These are phyloP conservation scores for Agastache rugosa DNA, from an alignment of 257 asterid genomes.

Conservation along the genomic window DNA sequence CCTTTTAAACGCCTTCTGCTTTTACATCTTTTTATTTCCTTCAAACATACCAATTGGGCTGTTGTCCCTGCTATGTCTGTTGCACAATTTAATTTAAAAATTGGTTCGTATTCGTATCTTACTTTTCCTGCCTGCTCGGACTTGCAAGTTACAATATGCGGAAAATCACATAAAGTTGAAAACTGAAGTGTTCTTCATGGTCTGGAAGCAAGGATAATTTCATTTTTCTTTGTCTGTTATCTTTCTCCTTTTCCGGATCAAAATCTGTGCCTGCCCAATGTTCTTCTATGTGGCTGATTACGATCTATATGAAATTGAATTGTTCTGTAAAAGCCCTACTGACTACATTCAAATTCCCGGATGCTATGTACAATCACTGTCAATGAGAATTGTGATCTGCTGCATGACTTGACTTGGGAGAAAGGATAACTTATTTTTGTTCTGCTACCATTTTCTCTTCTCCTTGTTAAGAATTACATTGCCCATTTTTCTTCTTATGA, in stretches of 20 bases:
- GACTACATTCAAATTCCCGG: conserved; percentile 18
- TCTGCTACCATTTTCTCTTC: neutral
- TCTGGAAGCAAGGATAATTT: conserved; percentile 9
- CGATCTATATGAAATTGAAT: conserved; percentile 20
- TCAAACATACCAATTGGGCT: neutral
- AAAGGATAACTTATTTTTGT: neutral
- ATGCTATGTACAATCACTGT: neutral
- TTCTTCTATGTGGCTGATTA: conserved; percentile 12
- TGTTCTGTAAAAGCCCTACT: conserved; percentile 8
- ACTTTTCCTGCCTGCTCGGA: neutral
- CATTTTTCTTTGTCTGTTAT: neutral
- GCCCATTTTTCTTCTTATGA: neutral
- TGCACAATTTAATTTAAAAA: neutral
- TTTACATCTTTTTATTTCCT: neutral
- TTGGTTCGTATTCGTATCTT: neutral
- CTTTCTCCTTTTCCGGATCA: neutral
- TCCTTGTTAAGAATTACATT: neutral
- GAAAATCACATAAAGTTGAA: neutral
- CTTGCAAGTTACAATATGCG: neutral
- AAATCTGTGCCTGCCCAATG: conserved; percentile 5
- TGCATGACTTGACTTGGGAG: neutral
- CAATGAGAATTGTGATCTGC: neutral
- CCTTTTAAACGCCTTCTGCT: neutral
- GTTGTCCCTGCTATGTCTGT: neutral
- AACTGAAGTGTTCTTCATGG: neutral